Evolutionary conservation across 768 basidiomycete species (phyloP).

Genomic region (Scleroderma citrinum): DNA sequence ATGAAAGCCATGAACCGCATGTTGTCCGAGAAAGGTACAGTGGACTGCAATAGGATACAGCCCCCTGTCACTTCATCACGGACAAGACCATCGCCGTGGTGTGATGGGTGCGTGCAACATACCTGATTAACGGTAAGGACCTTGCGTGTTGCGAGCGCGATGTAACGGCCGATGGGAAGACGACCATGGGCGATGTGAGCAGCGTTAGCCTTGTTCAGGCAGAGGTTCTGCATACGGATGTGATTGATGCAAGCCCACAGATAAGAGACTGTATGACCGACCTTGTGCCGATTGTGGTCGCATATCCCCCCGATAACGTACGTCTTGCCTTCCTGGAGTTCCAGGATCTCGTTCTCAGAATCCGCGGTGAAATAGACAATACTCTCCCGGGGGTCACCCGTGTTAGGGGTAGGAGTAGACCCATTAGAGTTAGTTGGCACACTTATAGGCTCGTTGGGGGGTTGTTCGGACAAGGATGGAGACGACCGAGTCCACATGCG

Average conservation of each 20-base stretch:
- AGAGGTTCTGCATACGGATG: constrained; percentile 60
- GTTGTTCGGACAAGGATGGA: not conserved
- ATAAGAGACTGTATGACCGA: constrained; percentile 15
- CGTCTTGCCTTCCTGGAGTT: constrained; percentile 75
- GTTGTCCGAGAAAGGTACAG: not conserved
- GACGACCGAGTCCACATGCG: constrained; percentile 47
- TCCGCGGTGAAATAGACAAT: constrained; percentile 95
- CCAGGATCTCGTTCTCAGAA: constrained; percentile 77
- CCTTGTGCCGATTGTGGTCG: constrained; percentile 97
- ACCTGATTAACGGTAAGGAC: constrained; percentile 96
- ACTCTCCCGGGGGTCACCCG: constrained; percentile 35
- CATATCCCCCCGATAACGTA: constrained; percentile 96
- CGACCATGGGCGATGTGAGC: constrained; percentile 79
- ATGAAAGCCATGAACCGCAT: constrained; percentile 1
- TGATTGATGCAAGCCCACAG: constrained; percentile 9
- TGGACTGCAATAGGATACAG: not conserved
- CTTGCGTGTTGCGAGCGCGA: constrained; percentile 84
- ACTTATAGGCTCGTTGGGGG: constrained; percentile 1
- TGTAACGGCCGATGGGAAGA: constrained; percentile 90
- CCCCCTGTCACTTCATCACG: constrained; percentile 2
- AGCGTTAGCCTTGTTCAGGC: constrained; percentile 75
- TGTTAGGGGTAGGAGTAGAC: constrained; percentile 3
- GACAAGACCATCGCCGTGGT: not conserved
- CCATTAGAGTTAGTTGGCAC: not conserved
- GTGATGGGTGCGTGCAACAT: constrained; percentile 8